A percentile compares a stretch with the other conserved stretches of the same genome.
These are phyloP conservation scores for Zygoascus meyerae DNA, from an alignment of 1,139 yeast genomes.

Conservation along the genomic window DNA sequence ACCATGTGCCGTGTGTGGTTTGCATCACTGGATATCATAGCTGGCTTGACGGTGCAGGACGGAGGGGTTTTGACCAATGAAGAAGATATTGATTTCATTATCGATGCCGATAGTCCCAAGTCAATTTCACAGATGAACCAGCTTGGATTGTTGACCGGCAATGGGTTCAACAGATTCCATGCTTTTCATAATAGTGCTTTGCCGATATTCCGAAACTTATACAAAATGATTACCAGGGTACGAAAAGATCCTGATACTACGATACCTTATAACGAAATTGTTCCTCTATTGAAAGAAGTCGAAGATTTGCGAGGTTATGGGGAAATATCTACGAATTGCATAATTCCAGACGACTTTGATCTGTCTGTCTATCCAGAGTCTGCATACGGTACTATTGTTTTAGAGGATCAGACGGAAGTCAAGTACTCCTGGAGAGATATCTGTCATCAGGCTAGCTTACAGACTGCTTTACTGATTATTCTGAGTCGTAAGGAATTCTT, in stretches of 20 bases:
- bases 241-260: background rate
- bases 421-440: conserved; percentile 57
- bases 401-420: background rate
- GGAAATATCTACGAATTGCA: conserved; percentile 5
- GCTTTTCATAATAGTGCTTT: conserved; percentile 7
- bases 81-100: conserved; percentile 33
- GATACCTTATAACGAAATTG: background rate
- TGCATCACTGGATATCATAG: conserved; percentile 59
- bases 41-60: conserved; percentile 57
- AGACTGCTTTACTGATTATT: conserved; percentile 44
- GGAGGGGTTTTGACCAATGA: conserved; percentile 64
- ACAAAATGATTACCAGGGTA: conserved; percentile 2
- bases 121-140: conserved; percentile 11
- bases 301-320: background rate
- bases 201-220: conserved; percentile 3
- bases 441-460: conserved; percentile 54
- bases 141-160: conserved; percentile 36
- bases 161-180: conserved; percentile 45
- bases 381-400: conserved; percentile 1
- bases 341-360: conserved; percentile 6
- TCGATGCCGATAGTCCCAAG: conserved; percentile 11
- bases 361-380: background rate
- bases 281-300: conserved; percentile 1
- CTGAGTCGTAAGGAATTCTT: conserved; percentile 38
- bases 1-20: conserved; percentile 69